phyloP scores from a whole-genome alignment of 805 yeast species.

The Wickerhamiella slavikovae region DNA sequence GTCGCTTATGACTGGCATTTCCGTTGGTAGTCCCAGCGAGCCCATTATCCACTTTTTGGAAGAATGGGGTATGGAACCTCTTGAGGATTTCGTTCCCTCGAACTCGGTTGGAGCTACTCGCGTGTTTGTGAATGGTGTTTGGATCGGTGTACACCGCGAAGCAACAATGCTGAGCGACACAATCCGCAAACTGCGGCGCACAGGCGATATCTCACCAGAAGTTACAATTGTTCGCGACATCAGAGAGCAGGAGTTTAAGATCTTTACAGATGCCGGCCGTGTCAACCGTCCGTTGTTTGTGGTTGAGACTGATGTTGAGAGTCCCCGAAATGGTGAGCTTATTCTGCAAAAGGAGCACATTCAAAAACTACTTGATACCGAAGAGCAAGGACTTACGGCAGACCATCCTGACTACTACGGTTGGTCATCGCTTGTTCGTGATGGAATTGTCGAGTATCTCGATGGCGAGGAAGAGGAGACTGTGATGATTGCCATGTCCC shows the following conservation, averaged over 20 bases:
- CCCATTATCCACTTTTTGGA: constrained; percentile 83
- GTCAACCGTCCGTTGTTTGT: constrained; percentile 91
- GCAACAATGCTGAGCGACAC: constrained; percentile 85
- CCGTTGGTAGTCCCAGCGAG: constrained; percentile 94
- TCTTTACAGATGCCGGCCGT: constrained; percentile 96
- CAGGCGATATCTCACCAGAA: constrained; percentile 88
- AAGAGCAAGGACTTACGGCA: constrained; percentile 27
- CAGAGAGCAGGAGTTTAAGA: constrained; percentile 87
- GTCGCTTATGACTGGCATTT: constrained; percentile 90
- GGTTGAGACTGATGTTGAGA: constrained; percentile 53
- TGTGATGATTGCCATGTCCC: constrained; percentile 95
- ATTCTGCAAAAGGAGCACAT: constrained; percentile 73
- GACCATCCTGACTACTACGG: constrained; percentile 36
- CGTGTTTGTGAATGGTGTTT: constrained; percentile 93
- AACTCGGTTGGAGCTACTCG: constrained; percentile 80
- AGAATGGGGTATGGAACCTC: constrained; percentile 99
- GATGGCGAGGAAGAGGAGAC: constrained; percentile 99
- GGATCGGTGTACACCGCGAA: constrained; percentile 98
- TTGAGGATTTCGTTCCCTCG: constrained; percentile 87
- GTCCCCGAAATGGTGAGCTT: constrained; percentile 44
- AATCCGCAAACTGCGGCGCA: constrained; percentile 77
- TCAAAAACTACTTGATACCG: constrained; percentile 38
- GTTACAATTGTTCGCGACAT: constrained; percentile 93
- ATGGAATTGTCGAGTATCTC: constrained; percentile 85
- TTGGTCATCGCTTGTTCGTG: constrained; percentile 66